phyloP scores from a whole-genome alignment of 2,329 filamentous ascomycete genomes.

The Botryosphaeria agaves region DNA sequence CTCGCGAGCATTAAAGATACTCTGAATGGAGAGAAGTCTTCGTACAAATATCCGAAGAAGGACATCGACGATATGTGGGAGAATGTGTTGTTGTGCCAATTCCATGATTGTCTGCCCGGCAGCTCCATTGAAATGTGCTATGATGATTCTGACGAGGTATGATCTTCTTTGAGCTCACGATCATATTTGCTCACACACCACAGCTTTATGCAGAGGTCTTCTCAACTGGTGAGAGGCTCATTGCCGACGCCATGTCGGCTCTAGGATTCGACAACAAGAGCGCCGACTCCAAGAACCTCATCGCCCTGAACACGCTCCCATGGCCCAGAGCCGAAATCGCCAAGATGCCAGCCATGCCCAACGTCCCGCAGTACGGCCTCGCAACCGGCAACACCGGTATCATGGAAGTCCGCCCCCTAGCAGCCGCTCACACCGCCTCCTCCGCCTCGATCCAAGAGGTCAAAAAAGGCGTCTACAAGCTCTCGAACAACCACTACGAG shows the following conservation, averaged over 20 bases:
- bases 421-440: constrained; percentile 11
- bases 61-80: constrained; percentile 98
- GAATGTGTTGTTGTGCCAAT: constrained; percentile 76
- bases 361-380: constrained; percentile 21
- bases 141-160: constrained; percentile 69
- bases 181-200: constrained; percentile 9
- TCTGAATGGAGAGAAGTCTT: constrained; percentile 18
- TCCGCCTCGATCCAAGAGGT: constrained; percentile 32
- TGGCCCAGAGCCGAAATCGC: constrained; percentile 69
- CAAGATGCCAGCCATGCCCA: constrained; percentile 32
- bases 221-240: constrained; percentile 51
- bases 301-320: constrained; percentile 70
- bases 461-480: constrained; percentile 48
- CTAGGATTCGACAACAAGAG: constrained; percentile 42
- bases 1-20: constrained; percentile 58
- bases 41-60: constrained; percentile 81
- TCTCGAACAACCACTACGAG: constrained; percentile 61
- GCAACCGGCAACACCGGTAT: constrained; percentile 30
- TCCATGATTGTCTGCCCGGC: constrained; percentile 92
- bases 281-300: constrained; percentile 25
- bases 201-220: constrained; percentile 69
- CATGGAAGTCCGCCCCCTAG: constrained; percentile 12
- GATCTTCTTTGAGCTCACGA: constrained; percentile 1
- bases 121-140: constrained; percentile 98
- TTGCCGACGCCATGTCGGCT: constrained; percentile 49